Conservation (phyloP, 2,329 filamentous ascomycete species). For the Ophidiomyces ophidiicola region DNA sequence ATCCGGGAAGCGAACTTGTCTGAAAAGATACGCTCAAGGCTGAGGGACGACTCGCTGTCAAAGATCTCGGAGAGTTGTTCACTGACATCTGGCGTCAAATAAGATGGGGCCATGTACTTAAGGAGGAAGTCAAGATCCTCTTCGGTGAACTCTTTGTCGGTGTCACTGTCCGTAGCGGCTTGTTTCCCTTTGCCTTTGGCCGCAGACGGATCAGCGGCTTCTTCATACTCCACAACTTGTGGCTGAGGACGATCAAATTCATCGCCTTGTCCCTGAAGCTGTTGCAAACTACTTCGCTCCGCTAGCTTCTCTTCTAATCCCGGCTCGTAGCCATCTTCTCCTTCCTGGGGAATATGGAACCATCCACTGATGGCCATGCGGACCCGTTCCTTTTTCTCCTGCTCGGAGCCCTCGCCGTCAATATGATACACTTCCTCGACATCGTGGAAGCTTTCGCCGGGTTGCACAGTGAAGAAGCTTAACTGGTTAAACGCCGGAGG, state of each 20-base stretch:
- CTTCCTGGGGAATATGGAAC: constrained; percentile 95
- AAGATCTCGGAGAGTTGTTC: constrained; percentile 72
- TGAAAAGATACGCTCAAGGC: constrained; percentile 64
- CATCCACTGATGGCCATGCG: constrained; percentile 98
- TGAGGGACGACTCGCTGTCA: constrained; percentile 69
- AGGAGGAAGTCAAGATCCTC: constrained; percentile 79
- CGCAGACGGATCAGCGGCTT: constrained; percentile 14
- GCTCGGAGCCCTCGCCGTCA: constrained; percentile 42
- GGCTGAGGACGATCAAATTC: constrained; percentile 71
- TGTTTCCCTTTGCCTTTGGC: constrained; percentile 25
- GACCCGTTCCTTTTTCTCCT: constrained; percentile 50
- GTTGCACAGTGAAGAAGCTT: constrained; percentile 95
- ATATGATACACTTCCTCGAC: constrained; percentile 92
- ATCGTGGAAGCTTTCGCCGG: constrained; percentile 97
- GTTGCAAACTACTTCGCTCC: constrained; percentile 79
- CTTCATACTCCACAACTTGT: constrained; percentile 39
- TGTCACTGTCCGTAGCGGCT: constrained; percentile 25
- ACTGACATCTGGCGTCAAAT: constrained; percentile 81
- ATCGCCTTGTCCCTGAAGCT: constrained; percentile 82
- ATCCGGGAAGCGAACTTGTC: constrained; percentile 64
- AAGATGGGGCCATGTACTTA: constrained; percentile 78
- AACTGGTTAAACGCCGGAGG: constrained; percentile 95
- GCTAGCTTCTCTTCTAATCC: constrained; percentile 81
- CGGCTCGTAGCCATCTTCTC: constrained; percentile 80
- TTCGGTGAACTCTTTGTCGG: constrained; percentile 51